phyloP scores from a whole-genome alignment of 192 early-diverging fungal genomes.

The Martensiomyces pterosporus region DNA sequence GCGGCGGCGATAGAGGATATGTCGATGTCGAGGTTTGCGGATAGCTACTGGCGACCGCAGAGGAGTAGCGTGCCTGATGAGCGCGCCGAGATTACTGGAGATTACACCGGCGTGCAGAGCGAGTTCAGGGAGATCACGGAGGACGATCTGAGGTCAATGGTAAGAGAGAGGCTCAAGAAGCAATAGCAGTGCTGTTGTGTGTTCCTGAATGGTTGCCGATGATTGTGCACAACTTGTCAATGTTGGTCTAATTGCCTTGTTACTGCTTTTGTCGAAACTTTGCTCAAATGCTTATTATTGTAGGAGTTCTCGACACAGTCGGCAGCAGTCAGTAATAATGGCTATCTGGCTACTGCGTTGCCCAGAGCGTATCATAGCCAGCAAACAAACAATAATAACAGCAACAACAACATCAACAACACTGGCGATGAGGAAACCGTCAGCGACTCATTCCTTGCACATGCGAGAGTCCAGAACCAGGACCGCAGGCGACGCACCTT shows the following conservation, averaged over 20 bases:
- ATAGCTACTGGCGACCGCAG: conserved; percentile 25
- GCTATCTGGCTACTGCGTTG: too few species aligned
- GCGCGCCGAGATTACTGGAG: too few species aligned
- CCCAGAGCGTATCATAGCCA: too few species aligned
- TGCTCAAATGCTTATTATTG: too few species aligned
- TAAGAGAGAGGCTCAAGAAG: too few species aligned
- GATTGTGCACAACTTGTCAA: not conserved
- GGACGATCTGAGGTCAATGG: conserved; percentile 33
- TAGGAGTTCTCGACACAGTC: conserved; percentile 39
- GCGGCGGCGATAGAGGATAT: conserved; percentile 12
- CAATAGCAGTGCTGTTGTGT: too few species aligned
- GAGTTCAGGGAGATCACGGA: conserved; percentile 5
- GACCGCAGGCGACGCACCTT: too few species aligned
- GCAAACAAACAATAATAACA: not conserved
- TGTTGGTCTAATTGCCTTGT: not conserved
- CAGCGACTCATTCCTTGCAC: conserved; percentile 12
- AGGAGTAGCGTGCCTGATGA: not conserved
- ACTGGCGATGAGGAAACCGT: not conserved
- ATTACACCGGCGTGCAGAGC: too few species aligned
- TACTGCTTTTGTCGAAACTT: too few species aligned
- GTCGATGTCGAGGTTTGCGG: conserved; percentile 24
- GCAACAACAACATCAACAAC: not conserved
- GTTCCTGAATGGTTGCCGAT: conserved; percentile 5
- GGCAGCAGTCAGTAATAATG: conserved; percentile 3
- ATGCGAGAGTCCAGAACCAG: too few species aligned